Base-by-base conservation (phyloP, 2,329 filamentous ascomycete genomes). In the Aspergillus quadricinctus region DNA sequence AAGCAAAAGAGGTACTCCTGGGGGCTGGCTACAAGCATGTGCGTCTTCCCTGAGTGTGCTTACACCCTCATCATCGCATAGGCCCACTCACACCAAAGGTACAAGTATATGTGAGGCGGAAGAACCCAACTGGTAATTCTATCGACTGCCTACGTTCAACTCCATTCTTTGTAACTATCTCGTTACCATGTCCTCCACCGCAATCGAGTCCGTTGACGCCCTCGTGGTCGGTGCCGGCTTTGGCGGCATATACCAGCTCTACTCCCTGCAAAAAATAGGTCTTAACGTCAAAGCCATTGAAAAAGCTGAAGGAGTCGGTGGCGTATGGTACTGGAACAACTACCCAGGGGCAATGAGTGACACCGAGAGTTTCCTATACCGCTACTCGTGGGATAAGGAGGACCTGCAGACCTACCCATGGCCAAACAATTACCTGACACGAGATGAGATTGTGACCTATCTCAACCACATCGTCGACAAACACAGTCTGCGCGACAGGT, bases 261-360 rank as follows among this genome's bases (percentile, higher is more conserved):
- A 78, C 51, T 64, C 64, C 35, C 67, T 80, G 1, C 69, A 71
- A 17, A 62, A 73, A 3, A 65, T 66, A n/a, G 75, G 74, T 1
- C 67, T 75, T 28, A 68, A 64, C 1, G 71, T 66, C 23, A 73
- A 74, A 49, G 54, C 77, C 0, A 65, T 78, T 29, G 77, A 80
- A 46, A 65, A 69, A 0, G 77, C 69, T 2, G 41, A 56, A 5
- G 69, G 66, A 28, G 65, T 75, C 14, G 78, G 77, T 3, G 77
- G 78, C 8, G 71, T 75, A 8, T 80, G 78, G 78, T 69, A 74
- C 54, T 77, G 72, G 69, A 78, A 78, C 60, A 61, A 66, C 1
- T 80, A 78, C 49, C 77, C 77, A 0, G 77, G 77, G 0, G 74
- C 75, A 1, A 68, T 74, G 2, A 75, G 78, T 19, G 77, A 80